Conservation (phyloP, 1,139 yeast species). For the Kluyveromyces marxianus region DNA sequence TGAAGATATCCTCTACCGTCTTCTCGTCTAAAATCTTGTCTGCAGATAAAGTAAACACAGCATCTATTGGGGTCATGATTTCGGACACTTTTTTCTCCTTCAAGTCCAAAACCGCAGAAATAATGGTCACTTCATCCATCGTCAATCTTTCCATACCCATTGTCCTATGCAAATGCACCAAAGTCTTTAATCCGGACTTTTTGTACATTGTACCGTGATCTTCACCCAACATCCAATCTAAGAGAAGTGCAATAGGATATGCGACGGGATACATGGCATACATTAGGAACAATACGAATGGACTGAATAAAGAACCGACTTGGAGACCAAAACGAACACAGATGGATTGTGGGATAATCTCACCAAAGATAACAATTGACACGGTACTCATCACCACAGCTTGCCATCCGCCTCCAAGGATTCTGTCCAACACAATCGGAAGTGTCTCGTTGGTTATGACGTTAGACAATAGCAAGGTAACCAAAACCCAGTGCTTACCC, state of each 20-base stretch:
- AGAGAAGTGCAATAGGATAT: conserved; percentile 75
- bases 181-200: conserved; percentile 84
- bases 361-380: conserved; percentile 90
- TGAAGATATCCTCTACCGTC: conserved; percentile 82
- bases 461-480: conserved; percentile 74
- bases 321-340: conserved; percentile 90
- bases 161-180: conserved; percentile 86
- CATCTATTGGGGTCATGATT: conserved; percentile 91
- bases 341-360: conserved; percentile 88
- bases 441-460: conserved; percentile 93
- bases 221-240: conserved; percentile 83
- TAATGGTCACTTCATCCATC: conserved; percentile 93
- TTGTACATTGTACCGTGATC: conserved; percentile 95
- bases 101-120: conserved; percentile 85
- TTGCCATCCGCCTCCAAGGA: conserved; percentile 96
- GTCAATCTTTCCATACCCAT: conserved; percentile 94
- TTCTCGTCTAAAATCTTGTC: conserved; percentile 76
- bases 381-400: conserved; percentile 92
- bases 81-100: conserved; percentile 82
- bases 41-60: conserved; percentile 84
- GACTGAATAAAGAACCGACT: conserved; percentile 85
- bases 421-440: conserved; percentile 87
- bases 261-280: conserved; percentile 88
- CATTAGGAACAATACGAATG: conserved; percentile 81
- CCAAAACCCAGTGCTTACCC: conserved; percentile 98